Evolutionary conservation across 202 grass and related monocot genomes (phyloP), one percentile per base, ranked within the genome.

Genomic region (Zoysia matrella): DNA sequence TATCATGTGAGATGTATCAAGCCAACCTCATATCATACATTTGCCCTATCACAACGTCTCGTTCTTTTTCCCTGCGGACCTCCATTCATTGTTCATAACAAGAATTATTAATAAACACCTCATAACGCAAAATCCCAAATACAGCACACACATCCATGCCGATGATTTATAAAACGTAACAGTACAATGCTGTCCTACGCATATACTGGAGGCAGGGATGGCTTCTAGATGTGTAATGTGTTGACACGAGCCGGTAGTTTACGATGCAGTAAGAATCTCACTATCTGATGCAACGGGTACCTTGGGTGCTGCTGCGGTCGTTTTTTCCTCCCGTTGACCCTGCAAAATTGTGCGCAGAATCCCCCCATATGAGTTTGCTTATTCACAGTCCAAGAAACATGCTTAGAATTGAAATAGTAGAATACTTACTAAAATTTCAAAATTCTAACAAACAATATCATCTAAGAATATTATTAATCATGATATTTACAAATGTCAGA

Each of bases 251-350:
- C 63, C 53, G 9, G 1, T 58, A 1, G 10, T 62, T 70, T 86
- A 90, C 36, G 79, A 85, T 61, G 82, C 74, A 52, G 83, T 71
- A 48, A 90, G 69, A 40, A 90, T 83, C 39, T 86, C 84, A 75
- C 70, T 75, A 36, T 71, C 78, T 1, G 50, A 13, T 7, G 10
- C 52, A 11, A 76, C 47, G 16, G 47, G 3, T 6, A 86, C 15
- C 55, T 86, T 90, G 2, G 13, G 79, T 7, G 22, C 56, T 58
- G 45, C 8, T 8, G 64, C 64, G 30, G 30, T 36, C 13, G 14
- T 9, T 52, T 43, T 56, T 83, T 83, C 80, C 43, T 80, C 84
- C 22, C 7, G 54, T 6, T 86, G 69, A 63, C 65, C 88, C 88
- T 90, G 84, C 4, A 65, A 80, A 57, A 86, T 79, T 13, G 52